A percentile compares a stretch with the other conserved stretches of the same genome.
Conservation (phyloP, 2,329 filamentous ascomycete genomes). For the Fragosphaeria purpurea region DNA sequence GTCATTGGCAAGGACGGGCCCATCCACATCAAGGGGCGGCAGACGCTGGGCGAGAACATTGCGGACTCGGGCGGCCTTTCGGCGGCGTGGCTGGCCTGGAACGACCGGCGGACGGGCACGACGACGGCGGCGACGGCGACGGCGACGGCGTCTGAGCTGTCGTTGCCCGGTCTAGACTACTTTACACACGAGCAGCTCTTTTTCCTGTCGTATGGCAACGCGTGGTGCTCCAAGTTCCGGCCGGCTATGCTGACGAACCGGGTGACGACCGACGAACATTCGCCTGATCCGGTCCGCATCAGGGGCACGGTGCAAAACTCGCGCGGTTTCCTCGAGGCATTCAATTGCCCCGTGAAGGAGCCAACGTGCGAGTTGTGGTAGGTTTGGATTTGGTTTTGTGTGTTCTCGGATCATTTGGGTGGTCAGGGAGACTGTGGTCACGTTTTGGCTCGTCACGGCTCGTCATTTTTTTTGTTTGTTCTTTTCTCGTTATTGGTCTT, state of each 20-base stretch:
- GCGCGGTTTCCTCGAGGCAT: constrained; percentile 55
- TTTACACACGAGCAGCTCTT: constrained; percentile 62
- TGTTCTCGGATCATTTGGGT: background rate
- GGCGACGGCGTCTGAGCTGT: constrained; percentile 1
- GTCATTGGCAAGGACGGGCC: constrained; percentile 45
- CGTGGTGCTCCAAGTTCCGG: constrained; percentile 57
- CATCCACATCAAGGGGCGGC: constrained; percentile 51
- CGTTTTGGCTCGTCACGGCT: no score
- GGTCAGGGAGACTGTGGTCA: no score
- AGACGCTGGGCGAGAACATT: constrained; percentile 61
- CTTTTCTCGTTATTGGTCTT: no score
- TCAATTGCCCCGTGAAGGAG: constrained; percentile 54
- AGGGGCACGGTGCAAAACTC: constrained; percentile 58
- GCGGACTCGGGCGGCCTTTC: constrained; percentile 59
- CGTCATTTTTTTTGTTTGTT: no score
- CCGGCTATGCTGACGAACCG: constrained; percentile 46
- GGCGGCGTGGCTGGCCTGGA: constrained; percentile 56
- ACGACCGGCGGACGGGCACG: constrained; percentile 35
- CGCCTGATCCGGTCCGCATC: constrained; percentile 52
- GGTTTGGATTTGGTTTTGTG: constrained; percentile 16
- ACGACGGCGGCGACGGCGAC: constrained; percentile 5
- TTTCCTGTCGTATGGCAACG: constrained; percentile 54
- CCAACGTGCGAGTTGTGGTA: constrained; percentile 63
- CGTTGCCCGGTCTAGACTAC: constrained; percentile 48
- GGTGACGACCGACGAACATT: constrained; percentile 56